phyloP scores from a whole-genome alignment of 2,329 filamentous ascomycete species.

The Trichoderma gracile region DNA sequence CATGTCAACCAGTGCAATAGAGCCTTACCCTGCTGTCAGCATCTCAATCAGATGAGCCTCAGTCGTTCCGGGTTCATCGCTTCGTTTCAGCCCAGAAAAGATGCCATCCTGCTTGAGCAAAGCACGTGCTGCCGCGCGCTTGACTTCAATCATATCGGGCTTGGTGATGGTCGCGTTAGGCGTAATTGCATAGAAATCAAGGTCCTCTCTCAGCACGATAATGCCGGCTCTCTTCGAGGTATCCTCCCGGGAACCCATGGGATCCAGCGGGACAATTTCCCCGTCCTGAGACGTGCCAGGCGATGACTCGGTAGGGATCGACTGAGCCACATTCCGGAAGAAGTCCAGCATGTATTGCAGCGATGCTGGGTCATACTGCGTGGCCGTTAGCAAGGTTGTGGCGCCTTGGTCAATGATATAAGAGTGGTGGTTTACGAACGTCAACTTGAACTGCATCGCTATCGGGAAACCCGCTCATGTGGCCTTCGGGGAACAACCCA shows the following conservation, averaged over 20 bases:
- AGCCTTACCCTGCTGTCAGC: constrained; percentile 89
- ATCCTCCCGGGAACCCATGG: constrained; percentile 68
- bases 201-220: constrained; percentile 91
- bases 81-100: constrained; percentile 91
- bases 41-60: constrained; percentile 99
- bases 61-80: constrained; percentile 92
- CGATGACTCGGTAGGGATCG: constrained; percentile 78
- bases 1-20: neutral
- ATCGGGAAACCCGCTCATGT: constrained; percentile 90
- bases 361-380: constrained; percentile 91
- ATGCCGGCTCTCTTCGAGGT: constrained; percentile 92
- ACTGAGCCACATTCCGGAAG: constrained; percentile 92
- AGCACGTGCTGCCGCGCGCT: constrained; percentile 85
- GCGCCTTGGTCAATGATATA: neutral
- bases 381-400: neutral
- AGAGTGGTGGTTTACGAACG: constrained; percentile 60
- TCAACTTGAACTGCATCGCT: constrained; percentile 96
- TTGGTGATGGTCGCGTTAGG: constrained; percentile 81
- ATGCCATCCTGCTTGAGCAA: constrained; percentile 89
- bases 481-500: constrained; percentile 93
- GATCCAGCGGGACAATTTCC: constrained; percentile 67
- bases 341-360: constrained; percentile 99
- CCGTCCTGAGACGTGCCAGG: constrained; percentile 65
- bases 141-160: constrained; percentile 91
- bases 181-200: constrained; percentile 97